Evolutionary conservation across 306 rosid species (phyloP), one percentile per base, ranked within the genome.

Genomic region (Vigna trinervia): DNA sequence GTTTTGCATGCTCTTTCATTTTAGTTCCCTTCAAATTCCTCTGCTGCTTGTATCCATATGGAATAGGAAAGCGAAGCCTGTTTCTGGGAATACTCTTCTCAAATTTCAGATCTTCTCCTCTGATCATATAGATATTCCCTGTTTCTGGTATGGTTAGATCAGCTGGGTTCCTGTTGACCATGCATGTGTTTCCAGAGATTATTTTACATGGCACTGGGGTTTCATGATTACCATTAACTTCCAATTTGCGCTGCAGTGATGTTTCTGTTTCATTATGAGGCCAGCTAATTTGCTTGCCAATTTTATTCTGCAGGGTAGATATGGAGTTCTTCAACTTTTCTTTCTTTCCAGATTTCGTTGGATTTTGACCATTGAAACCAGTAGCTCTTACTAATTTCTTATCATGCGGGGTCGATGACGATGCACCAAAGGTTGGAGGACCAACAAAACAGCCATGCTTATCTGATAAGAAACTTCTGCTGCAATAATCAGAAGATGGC

Each of bases 101-200:
- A 62, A 89, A 80, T 74, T 80, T 89, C 19, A 96, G 82, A 76
- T 96, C 98, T 80, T 92, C 92, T 20, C 96, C 97, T 73, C 88
- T 88, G 78, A 92, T 96, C 97, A 93, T 96, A 83, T 91, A 96
- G 46, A 34, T 71, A 78, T 90, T 92, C 80, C 89, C 90, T 38
- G 86, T 73, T 59, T 81, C 96, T 1, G 90, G 96, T 57, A 74
- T 19, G 80, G 87, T 81, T 82, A 96, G 93, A 30, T 96, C 99
- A 76, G 99, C 97, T n/a, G 99, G 99, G 73, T 96, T 96, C 86
- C 81, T 88, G 81, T 96, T 96, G 56, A 85, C 57, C 60, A 67
- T 39, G 80, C 99, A 96, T 32, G 81, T 58, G 77, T 67, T 71
- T 43, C 80, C 89, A 7, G 71, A 53, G 71, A 74, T 75, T 66